Percentiles rank a stretch among this genome's conserved stretches.
These are phyloP conservation scores for Teratosphaeriaceae sp. DNA, from an alignment of 2,329 filamentous ascomycete genomes.

Conservation along the genomic window DNA sequence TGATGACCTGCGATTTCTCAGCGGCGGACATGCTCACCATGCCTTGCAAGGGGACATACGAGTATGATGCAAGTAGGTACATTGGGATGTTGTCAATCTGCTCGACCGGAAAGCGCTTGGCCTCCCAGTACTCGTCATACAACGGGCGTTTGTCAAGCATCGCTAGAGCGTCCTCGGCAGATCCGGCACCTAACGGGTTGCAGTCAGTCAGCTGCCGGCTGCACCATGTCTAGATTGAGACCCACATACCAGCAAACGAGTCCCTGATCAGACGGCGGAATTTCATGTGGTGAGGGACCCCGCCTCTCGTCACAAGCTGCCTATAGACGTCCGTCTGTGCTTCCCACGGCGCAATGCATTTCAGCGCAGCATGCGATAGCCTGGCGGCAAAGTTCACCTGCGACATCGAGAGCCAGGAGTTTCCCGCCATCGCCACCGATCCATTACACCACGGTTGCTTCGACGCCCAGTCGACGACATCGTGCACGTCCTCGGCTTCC, in stretches of 20 bases:
- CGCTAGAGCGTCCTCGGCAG: neutral
- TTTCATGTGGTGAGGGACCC: no score
- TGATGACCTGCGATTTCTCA: no score
- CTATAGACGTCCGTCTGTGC: slow-evolving; percentile 38
- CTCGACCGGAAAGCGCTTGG: slow-evolving; percentile 13
- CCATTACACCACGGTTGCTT: slow-evolving; percentile 39
- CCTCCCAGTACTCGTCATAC: slow-evolving; percentile 15
- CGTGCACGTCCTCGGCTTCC: slow-evolving; percentile 35
- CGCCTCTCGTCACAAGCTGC: slow-evolving; percentile 38
- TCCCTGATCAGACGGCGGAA: no score
- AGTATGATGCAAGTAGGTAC: slow-evolving; percentile 13
- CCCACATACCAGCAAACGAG: neutral
- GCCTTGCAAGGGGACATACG: no score
- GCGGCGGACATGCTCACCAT: no score
- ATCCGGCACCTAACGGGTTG: no score
- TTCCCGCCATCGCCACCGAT: slow-evolving; percentile 36
- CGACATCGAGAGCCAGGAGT: slow-evolving; percentile 35
- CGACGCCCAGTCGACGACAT: slow-evolving; percentile 36
- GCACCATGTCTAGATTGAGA: neutral
- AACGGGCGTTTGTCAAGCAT: slow-evolving; percentile 10
- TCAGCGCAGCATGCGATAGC: slow-evolving; percentile 33
- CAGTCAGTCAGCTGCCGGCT: neutral
- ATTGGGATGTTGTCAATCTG: slow-evolving; percentile 14
- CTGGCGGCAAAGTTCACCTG: no score
- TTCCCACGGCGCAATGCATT: slow-evolving; percentile 41